Evolutionary conservation across 2,329 filamentous ascomycete species (phyloP).

Genomic region (Monilinia aucupariae): DNA sequence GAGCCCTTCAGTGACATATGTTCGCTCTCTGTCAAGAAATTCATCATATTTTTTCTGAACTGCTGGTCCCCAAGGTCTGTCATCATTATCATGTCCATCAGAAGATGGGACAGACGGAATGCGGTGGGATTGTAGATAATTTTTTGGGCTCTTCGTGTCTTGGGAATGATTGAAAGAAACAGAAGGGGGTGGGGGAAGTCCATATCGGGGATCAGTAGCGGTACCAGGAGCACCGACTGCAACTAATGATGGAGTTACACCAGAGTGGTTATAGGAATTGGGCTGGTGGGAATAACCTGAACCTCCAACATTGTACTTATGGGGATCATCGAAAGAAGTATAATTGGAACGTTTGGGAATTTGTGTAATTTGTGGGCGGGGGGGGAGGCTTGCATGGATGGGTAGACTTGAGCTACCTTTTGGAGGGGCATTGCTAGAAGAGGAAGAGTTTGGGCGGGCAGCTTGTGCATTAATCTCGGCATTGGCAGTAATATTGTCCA

Average conservation of each 20-base stretch:
- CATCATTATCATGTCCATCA: slow-evolving; percentile 32
- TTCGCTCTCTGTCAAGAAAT: slow-evolving; percentile 67
- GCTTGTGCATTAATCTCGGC: slow-evolving; percentile 33
- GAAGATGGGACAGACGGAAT: slow-evolving; percentile 24
- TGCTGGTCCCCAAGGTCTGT: slow-evolving; percentile 40
- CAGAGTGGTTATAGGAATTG: slow-evolving; percentile 33
- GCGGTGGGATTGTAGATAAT: slow-evolving; percentile 25
- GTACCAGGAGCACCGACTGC: slow-evolving; percentile 35
- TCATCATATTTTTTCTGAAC: slow-evolving; percentile 64
- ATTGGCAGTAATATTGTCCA: slow-evolving; percentile 38
- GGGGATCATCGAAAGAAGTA: slow-evolving; percentile 31
- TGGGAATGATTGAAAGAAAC: slow-evolving; percentile 30
- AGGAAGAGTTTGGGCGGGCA: slow-evolving; percentile 23
- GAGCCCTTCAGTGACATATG: slow-evolving; percentile 69
- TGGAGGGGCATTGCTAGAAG: slow-evolving; percentile 26
- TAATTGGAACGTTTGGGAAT: slow-evolving; percentile 20
- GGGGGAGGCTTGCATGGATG: slow-evolving; percentile 36
- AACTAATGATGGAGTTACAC: slow-evolving; percentile 30
- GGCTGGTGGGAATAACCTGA: slow-evolving; percentile 28
- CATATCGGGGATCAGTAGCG: slow-evolving; percentile 34
- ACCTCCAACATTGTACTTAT: slow-evolving; percentile 32
- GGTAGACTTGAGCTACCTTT: slow-evolving; percentile 30
- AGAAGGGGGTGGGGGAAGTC: slow-evolving; percentile 34
- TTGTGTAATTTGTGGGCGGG: slow-evolving; percentile 34
- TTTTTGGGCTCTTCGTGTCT: slow-evolving; percentile 25